These are phyloP conservation scores for Geranium rotundifolium DNA, from an alignment of 345 rosid species.

Conservation along the genomic window DNA sequence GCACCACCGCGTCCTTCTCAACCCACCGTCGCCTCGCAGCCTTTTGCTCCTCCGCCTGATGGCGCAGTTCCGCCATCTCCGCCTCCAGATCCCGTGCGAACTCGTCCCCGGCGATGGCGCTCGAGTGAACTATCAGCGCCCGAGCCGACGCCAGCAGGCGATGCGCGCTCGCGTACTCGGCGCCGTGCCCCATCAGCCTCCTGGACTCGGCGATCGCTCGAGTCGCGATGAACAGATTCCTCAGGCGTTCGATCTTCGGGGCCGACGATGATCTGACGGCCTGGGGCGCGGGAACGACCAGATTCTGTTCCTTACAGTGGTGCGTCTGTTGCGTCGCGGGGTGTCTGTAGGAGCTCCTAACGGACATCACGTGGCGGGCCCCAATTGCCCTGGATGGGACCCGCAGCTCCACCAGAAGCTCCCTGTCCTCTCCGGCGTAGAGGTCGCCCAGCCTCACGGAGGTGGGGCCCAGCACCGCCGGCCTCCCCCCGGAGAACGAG, in stretches of 20 bases:
- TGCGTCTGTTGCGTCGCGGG: constrained; percentile 45
- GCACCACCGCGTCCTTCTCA: no score
- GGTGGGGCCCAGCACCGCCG: constrained; percentile 37
- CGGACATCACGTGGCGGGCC: constrained; percentile 37
- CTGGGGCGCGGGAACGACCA: constrained; percentile 31
- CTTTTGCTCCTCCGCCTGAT: no score
- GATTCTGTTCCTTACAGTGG: constrained; percentile 35
- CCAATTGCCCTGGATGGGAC: constrained; percentile 25
- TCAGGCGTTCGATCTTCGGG: constrained; percentile 39
- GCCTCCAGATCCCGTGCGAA: constrained; percentile 34
- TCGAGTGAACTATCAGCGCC: constrained; percentile 41
- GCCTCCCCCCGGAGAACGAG: constrained; percentile 32
- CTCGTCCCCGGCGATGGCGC: constrained; percentile 27
- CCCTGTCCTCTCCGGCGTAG: constrained; percentile 71
- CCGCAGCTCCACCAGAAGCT: constrained; percentile 59
- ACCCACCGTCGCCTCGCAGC: no score
- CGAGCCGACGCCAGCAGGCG: constrained; percentile 63
- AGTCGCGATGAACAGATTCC: constrained; percentile 44
- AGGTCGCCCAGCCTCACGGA: constrained; percentile 64
- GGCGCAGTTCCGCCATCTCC: constrained; percentile 64
- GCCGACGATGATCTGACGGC: constrained; percentile 38
- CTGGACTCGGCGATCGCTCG: constrained; percentile 76
- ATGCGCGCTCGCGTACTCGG: constrained; percentile 52
- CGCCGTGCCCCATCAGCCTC: constrained; percentile 42
- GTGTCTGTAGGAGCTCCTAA: constrained; percentile 53